Conservation (phyloP, 2,329 filamentous ascomycete species). For the Juglanconis oblonga region DNA sequence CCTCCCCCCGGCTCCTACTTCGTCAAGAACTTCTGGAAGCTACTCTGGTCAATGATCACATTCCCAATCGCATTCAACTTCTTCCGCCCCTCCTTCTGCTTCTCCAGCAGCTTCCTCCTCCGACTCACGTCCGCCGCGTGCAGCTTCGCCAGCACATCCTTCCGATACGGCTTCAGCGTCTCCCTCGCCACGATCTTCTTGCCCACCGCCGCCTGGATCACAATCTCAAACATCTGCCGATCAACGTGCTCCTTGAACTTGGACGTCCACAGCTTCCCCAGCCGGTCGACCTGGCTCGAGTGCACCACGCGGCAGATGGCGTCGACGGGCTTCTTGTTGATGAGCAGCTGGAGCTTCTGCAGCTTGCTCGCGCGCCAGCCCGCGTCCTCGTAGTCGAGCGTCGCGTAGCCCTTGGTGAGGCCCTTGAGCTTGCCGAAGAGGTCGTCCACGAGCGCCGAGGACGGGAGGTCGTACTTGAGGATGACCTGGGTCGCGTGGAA, state of each 20-base stretch:
- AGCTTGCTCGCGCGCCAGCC: slow-evolving; percentile 79
- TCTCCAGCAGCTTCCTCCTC: slow-evolving; percentile 84
- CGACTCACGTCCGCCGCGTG: slow-evolving; percentile 86
- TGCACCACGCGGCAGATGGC: slow-evolving; percentile 92
- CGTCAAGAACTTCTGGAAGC: slow-evolving; percentile 89
- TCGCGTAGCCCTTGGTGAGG: slow-evolving; percentile 90
- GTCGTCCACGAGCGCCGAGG: slow-evolving; percentile 90
- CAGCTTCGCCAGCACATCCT: slow-evolving; percentile 89
- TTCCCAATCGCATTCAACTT: slow-evolving; percentile 81
- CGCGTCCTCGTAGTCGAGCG: slow-evolving; percentile 93
- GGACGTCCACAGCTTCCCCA: slow-evolving; percentile 84
- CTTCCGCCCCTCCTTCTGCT: slow-evolving; percentile 94
- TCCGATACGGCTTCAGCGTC: slow-evolving; percentile 93
- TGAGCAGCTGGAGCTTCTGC: slow-evolving; percentile 85
- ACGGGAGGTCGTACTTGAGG: slow-evolving; percentile 83
- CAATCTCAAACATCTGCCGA: slow-evolving; percentile 90
- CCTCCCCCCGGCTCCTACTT: slow-evolving; percentile 48
- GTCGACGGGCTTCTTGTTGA: slow-evolving; percentile 91
- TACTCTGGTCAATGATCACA: slow-evolving; percentile 92
- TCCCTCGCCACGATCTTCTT: slow-evolving; percentile 83
- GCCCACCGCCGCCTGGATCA: slow-evolving; percentile 89
- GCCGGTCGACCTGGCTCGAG: slow-evolving; percentile 71
- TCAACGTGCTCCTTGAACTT: slow-evolving; percentile 98
- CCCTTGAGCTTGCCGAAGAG: slow-evolving; percentile 97
- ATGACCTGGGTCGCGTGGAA: slow-evolving; percentile 93